Conservation (phyloP, 768 basidiomycete genomes). For the Tulasnella sp. region DNA sequence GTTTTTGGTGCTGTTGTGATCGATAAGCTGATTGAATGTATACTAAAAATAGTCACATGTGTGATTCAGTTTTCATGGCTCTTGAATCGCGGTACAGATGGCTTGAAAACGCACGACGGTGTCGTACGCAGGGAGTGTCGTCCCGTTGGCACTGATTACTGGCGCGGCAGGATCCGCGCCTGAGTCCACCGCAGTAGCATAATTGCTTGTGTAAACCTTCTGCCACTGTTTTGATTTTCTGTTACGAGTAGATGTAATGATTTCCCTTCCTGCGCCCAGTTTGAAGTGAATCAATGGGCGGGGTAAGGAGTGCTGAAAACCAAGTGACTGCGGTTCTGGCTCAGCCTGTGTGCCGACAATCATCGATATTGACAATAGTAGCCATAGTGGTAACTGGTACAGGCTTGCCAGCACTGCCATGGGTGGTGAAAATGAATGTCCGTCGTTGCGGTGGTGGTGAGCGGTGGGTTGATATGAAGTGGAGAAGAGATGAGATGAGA, state of each 20-base stretch:
- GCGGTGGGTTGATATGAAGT: background rate
- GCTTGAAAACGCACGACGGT: slow-evolving; percentile 1
- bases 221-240: background rate
- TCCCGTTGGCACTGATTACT: background rate
- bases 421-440: background rate
- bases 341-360: background rate
- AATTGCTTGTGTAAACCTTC: background rate
- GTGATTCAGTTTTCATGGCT: background rate
- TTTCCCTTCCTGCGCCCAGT: background rate
- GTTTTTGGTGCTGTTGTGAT: background rate
- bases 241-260: background rate
- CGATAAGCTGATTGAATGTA: slow-evolving; percentile 5
- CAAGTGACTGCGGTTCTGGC: background rate
- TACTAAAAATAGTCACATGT: slow-evolving; percentile 1
- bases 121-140: slow-evolving; percentile 8
- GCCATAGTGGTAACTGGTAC: background rate
- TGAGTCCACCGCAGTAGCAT: background rate
- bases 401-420: background rate
- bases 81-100: too few relatives aligned
- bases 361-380: background rate
- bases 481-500: background rate
- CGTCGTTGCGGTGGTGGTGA: background rate
- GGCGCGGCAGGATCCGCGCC: background rate
- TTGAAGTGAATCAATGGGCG: slow-evolving; percentile 11
- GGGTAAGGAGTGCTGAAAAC: background rate